phyloP scores from a whole-genome alignment of 2,329 filamentous ascomycete genomes.

The Talaromyces sp. region DNA sequence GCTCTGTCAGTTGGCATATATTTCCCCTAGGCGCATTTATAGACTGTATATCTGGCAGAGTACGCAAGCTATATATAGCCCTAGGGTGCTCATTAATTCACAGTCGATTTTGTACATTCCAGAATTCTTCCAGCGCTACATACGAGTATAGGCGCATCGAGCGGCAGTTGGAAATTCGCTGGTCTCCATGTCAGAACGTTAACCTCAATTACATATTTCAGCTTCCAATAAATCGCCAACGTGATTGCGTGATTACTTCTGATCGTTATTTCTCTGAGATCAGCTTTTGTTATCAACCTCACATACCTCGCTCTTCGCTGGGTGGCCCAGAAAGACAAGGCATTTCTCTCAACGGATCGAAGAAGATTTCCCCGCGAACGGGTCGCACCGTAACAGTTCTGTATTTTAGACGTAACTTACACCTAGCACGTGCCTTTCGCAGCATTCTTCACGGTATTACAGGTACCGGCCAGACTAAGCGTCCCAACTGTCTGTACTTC shows the following conservation, averaged over 20 bases:
- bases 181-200: not conserved
- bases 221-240: not conserved
- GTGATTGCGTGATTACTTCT: not conserved
- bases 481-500: constrained; percentile 4
- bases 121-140: not conserved
- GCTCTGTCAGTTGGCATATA: not conserved
- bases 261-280: not conserved
- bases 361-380: constrained; percentile 5
- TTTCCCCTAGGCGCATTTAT: not conserved
- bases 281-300: not conserved
- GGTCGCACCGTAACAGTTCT: not conserved
- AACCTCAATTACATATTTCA: not conserved
- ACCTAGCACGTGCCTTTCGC: not conserved
- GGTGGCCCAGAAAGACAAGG: not conserved
- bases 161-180: constrained; percentile 9
- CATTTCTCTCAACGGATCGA: not conserved
- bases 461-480: not conserved
- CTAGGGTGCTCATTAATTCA: not conserved
- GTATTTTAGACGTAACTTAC: not conserved
- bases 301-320: not conserved
- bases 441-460: not conserved
- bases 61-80: not conserved
- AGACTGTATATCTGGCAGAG: not conserved
- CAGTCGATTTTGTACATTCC: not conserved
- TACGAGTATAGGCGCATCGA: constrained; percentile 10